Conservation (phyloP, 805 yeast genomes). For the Candida peoriensis region DNA sequence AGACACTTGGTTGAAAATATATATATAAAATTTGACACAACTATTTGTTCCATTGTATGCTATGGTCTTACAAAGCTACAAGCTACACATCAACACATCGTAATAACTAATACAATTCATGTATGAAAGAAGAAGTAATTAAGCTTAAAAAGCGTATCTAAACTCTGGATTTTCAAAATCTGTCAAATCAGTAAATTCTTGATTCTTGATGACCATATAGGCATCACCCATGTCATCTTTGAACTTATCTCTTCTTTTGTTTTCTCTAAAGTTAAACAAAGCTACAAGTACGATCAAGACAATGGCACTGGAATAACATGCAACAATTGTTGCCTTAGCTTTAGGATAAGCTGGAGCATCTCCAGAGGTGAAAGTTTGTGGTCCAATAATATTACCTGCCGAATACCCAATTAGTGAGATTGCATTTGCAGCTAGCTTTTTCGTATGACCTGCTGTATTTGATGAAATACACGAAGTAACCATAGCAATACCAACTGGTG, state of each 20-base stretch:
- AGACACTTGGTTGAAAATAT: too few relatives aligned
- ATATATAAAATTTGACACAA: too few relatives aligned
- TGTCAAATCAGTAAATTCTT: conserved; percentile 44
- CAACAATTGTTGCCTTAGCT: conserved; percentile 34
- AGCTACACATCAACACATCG: too few relatives aligned
- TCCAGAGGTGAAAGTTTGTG: conserved; percentile 47
- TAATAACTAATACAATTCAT: too few relatives aligned
- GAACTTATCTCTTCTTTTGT: conserved; percentile 32
- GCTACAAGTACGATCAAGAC: conserved; percentile 25
- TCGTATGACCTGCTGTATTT: conserved; percentile 34
- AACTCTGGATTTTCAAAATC: conserved; percentile 50
- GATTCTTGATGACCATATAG: conserved; percentile 16
- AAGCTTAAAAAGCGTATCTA: conserved; percentile 33
- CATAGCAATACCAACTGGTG: conserved; percentile 18
- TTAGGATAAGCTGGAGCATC: conserved; percentile 47
- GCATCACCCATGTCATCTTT: conserved; percentile 17
- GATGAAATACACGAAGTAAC: conserved; percentile 12
- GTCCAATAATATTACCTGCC: conserved; percentile 51
- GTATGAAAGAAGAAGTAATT: too few relatives aligned
- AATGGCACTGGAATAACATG: conserved; percentile 27
- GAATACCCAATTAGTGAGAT: conserved; percentile 43
- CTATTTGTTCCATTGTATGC: too few relatives aligned
- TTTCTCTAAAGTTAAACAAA: conserved; percentile 30
- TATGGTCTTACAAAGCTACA: too few relatives aligned
- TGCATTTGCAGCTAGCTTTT: conserved; percentile 44